Conservation (phyloP, 1,284 basidiomycete species). For the Trametes polyzona region DNA sequence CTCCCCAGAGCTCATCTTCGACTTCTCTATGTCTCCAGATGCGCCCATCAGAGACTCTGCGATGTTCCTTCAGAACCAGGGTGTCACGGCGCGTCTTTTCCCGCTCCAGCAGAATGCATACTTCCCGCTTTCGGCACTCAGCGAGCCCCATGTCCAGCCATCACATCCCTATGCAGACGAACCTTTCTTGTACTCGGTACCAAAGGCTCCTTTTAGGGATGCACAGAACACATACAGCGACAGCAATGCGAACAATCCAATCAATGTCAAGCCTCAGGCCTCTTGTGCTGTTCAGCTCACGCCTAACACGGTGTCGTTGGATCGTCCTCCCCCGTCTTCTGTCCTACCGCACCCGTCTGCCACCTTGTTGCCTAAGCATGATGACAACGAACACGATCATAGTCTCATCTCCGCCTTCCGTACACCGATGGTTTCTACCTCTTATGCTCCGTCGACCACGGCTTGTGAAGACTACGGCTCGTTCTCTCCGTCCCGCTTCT, state of each 20-base stretch:
- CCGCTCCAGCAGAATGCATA: conserved; percentile 18
- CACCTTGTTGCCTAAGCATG: no score
- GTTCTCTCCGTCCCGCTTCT: neutral
- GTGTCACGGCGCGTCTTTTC: conserved; percentile 12
- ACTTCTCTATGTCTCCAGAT: conserved; percentile 27
- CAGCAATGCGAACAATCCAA: neutral
- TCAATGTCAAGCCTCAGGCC: neutral
- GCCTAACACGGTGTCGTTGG: no score
- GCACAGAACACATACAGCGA: neutral
- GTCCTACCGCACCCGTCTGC: no score
- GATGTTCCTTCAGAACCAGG: conserved; percentile 20
- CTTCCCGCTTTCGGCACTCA: conserved; percentile 8
- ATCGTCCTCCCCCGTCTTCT: no score
- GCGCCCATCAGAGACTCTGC: conserved; percentile 7
- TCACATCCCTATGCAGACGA: conserved; percentile 19
- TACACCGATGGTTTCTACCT: no score
- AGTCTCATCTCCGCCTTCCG: conserved; percentile 1
- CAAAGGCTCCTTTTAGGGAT: conserved; percentile 8
- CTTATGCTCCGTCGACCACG: conserved; percentile 2
- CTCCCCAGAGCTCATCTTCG: conserved; percentile 28
- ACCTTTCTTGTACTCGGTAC: conserved; percentile 21
- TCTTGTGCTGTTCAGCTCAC: neutral
- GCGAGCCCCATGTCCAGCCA: neutral
- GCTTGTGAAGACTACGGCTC: neutral
- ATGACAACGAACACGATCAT: neutral